Percentiles rank a stretch among this genome's conserved stretches.
phyloP scores from a whole-genome alignment of 257 asterid species.

The Cinchona pubescens region DNA sequence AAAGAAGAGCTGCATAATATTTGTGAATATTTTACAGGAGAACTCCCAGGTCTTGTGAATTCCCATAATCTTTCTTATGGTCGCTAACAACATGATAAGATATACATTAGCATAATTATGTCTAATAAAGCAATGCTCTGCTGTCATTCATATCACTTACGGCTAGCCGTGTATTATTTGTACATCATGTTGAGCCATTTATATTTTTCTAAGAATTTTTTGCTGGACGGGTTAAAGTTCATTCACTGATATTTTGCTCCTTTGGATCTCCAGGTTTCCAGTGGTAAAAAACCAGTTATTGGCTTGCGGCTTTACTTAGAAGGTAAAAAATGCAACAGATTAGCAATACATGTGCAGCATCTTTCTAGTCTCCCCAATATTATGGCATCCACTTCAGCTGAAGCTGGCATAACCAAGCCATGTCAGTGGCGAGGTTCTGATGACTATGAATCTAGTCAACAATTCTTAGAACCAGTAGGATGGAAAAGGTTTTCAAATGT shows the following conservation, averaged over 20 bases:
- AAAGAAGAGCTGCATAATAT: background rate
- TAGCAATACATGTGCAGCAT: slow-evolving; percentile 87
- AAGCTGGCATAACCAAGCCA: slow-evolving; percentile 27
- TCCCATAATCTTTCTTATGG: background rate
- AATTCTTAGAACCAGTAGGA: slow-evolving; percentile 79
- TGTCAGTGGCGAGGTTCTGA: slow-evolving; percentile 92
- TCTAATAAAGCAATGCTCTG: background rate
- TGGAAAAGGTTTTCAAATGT: slow-evolving; percentile 79
- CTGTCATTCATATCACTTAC: background rate
- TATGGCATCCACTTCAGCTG: slow-evolving; percentile 42
- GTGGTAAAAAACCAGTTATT: slow-evolving; percentile 72
- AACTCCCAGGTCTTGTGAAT: background rate
- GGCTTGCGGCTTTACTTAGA: slow-evolving; percentile 87
- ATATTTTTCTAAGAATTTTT: background rate
- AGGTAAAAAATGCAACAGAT: slow-evolving; percentile 79
- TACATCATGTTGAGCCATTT: background rate
- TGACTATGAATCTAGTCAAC: slow-evolving; percentile 55
- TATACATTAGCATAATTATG: background rate
- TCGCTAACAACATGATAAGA: background rate
- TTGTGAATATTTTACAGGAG: background rate
- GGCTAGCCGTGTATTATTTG: background rate
- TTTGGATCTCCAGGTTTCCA: slow-evolving; percentile 54
- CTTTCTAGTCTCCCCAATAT: slow-evolving; percentile 81
- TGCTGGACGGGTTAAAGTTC: background rate
- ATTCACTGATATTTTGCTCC: background rate